A percentile compares a stretch with the other conserved stretches of the same genome.
phyloP scores from a whole-genome alignment of 1,284 basidiomycete genomes.

The Ceratobasidium sp. region DNA sequence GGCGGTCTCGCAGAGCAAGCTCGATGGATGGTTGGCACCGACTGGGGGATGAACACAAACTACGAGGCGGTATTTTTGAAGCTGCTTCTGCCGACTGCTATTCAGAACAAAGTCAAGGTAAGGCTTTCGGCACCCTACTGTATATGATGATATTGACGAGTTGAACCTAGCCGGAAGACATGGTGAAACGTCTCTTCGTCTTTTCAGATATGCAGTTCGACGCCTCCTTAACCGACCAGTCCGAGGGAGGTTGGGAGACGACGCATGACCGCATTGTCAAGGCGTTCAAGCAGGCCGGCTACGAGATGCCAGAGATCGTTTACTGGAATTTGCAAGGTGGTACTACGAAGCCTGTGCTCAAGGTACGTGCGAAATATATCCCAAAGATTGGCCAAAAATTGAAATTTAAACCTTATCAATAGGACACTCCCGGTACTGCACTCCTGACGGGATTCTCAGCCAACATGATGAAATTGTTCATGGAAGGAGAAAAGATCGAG shows the following conservation, averaged over 20 bases:
- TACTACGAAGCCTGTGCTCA: constrained; percentile 42
- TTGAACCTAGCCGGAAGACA: constrained; percentile 64
- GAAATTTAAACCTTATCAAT: not conserved
- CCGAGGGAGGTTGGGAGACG: constrained; percentile 64
- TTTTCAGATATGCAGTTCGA: constrained; percentile 87
- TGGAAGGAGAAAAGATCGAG: constrained; percentile 63
- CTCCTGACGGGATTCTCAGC: constrained; percentile 77
- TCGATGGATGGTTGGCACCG: constrained; percentile 56
- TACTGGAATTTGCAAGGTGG: constrained; percentile 65
- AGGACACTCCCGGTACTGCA: constrained; percentile 66
- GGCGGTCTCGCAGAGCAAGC: constrained; percentile 52
- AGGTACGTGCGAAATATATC: constrained; percentile 9
- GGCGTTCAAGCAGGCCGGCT: constrained; percentile 70
- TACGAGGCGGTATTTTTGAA: constrained; percentile 70
- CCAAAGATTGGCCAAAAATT: not conserved
- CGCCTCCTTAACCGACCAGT: constrained; percentile 50
- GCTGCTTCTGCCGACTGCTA: constrained; percentile 70
- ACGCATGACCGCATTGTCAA: constrained; percentile 69
- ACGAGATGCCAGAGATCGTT: constrained; percentile 74
- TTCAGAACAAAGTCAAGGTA: constrained; percentile 64
- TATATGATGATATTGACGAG: not conserved
- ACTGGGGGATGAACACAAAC: constrained; percentile 73
- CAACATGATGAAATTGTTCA: constrained; percentile 77
- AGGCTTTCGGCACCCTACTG: not conserved
- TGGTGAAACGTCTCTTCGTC: constrained; percentile 77